Evolutionary conservation across 176 grass and related monocot genomes (phyloP).

Genomic region (Miscanthus lutarioriparius): DNA sequence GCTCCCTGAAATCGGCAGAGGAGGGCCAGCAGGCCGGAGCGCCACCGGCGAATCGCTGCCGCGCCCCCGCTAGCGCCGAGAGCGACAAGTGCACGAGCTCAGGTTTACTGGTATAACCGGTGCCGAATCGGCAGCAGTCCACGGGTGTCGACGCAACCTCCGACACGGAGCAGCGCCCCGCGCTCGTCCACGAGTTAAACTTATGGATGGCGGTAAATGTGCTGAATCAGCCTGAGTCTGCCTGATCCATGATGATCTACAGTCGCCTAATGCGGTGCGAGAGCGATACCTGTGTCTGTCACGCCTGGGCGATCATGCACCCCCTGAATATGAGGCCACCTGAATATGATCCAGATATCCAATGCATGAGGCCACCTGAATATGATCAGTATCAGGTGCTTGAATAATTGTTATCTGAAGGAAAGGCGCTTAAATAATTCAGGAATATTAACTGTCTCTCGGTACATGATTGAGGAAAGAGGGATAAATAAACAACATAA

Average conservation of each 20-base stretch:
- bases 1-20: conserved; percentile 26
- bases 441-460: not conserved
- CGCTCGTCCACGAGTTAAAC: conserved; percentile 12
- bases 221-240: no score
- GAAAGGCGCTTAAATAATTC: conserved; percentile 12
- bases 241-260: conserved; percentile 1
- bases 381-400: conserved; percentile 3
- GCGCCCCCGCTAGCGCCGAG: not conserved
- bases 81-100: conserved; percentile 23
- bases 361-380: not conserved
- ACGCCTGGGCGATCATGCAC: not conserved
- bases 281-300: not conserved
- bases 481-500: not conserved
- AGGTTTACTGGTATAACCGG: not conserved
- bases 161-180: conserved; percentile 29
- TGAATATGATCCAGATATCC: not conserved
- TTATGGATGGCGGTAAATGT: conserved; percentile 24
- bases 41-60: not conserved
- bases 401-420: conserved; percentile 16
- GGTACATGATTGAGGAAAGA: not conserved
- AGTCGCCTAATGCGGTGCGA: not conserved
- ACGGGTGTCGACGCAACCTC: conserved; percentile 40
- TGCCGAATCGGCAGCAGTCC: conserved; percentile 28
- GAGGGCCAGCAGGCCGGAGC: not conserved
- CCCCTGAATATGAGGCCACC: no score